Conservation (phyloP, 805 yeast species). For the Candida rishiriensis region DNA sequence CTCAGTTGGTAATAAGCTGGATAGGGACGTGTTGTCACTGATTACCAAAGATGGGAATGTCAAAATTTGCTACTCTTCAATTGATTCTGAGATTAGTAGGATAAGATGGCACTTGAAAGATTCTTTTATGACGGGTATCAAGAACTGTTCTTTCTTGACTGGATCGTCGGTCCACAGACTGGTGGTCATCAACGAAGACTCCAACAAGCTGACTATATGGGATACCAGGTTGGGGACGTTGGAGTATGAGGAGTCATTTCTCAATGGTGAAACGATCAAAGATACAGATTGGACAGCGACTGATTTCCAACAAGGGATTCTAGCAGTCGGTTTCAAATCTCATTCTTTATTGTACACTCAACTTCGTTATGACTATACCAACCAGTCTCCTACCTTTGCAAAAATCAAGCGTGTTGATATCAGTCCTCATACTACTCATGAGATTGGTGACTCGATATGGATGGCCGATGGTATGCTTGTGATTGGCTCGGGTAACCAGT, state of each 20-base stretch:
- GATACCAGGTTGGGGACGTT: constrained; percentile 63
- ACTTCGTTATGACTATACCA: constrained; percentile 84
- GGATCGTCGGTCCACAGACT: constrained; percentile 76
- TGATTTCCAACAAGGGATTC: constrained; percentile 57
- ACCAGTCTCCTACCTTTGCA: constrained; percentile 69
- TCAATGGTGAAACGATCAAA: constrained; percentile 34
- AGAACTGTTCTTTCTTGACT: constrained; percentile 48
- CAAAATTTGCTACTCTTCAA: constrained; percentile 40
- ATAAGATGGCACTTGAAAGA: constrained; percentile 52
- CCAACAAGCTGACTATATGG: constrained; percentile 66
- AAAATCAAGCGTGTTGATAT: constrained; percentile 72
- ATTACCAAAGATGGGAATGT: constrained; percentile 51
- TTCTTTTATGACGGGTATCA: constrained; percentile 51
- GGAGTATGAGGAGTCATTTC: constrained; percentile 52
- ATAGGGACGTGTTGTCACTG: constrained; percentile 50
- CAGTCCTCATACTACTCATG: constrained; percentile 66
- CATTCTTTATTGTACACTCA: constrained; percentile 71
- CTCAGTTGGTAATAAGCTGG: constrained; percentile 21
- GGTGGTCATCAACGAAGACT: constrained; percentile 61
- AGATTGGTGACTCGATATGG: constrained; percentile 89
- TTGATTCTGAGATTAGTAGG: constrained; percentile 14
- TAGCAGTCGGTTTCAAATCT: constrained; percentile 73
- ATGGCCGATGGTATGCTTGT: constrained; percentile 71
- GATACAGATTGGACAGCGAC: constrained; percentile 90
- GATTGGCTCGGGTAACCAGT: constrained; percentile 85